phyloP scores from a whole-genome alignment of 352 stramenopile species.

The Globisporangium recalcitrans region DNA sequence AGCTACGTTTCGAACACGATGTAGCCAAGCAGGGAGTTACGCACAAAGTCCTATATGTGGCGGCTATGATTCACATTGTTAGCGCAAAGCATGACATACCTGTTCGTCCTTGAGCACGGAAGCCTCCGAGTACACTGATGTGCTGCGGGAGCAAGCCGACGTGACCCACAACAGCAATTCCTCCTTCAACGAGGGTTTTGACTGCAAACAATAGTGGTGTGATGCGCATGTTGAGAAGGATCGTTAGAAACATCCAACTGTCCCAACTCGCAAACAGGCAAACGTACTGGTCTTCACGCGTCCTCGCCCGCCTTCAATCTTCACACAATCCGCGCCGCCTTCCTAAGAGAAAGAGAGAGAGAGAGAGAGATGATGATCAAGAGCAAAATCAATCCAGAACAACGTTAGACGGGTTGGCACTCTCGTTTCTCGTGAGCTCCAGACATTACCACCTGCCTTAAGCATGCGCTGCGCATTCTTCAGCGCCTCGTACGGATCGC shows the following conservation, averaged over 20 bases:
- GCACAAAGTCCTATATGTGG: too few species aligned
- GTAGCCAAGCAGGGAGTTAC: background rate
- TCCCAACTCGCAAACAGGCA: background rate
- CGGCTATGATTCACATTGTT: too few species aligned
- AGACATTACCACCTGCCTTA: constrained; percentile 42
- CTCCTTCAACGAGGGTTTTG: constrained; percentile 63
- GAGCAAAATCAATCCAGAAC: background rate
- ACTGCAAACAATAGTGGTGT: constrained; percentile 30
- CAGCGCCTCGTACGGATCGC: constrained; percentile 86
- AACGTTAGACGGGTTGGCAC: background rate
- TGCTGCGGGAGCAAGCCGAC: constrained; percentile 96
- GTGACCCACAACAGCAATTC: constrained; percentile 98
- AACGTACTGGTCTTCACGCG: constrained; percentile 61
- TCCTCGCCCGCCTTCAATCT: constrained; percentile 95
- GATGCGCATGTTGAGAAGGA: constrained; percentile 1
- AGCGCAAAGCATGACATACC: constrained; percentile 33
- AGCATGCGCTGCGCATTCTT: constrained; percentile 94
- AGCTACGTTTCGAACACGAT: constrained; percentile 25
- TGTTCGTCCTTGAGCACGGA: constrained; percentile 94
- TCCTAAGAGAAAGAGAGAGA: constrained; percentile 76
- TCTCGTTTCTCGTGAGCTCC: background rate
- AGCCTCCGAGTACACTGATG: constrained; percentile 94
- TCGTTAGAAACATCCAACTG: background rate
- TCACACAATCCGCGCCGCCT: constrained; percentile 96
- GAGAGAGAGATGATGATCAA: too few species aligned